These are phyloP conservation scores for Fusarium sp. DNA, from an alignment of 2,329 filamentous ascomycete genomes.

Conservation along the genomic window DNA sequence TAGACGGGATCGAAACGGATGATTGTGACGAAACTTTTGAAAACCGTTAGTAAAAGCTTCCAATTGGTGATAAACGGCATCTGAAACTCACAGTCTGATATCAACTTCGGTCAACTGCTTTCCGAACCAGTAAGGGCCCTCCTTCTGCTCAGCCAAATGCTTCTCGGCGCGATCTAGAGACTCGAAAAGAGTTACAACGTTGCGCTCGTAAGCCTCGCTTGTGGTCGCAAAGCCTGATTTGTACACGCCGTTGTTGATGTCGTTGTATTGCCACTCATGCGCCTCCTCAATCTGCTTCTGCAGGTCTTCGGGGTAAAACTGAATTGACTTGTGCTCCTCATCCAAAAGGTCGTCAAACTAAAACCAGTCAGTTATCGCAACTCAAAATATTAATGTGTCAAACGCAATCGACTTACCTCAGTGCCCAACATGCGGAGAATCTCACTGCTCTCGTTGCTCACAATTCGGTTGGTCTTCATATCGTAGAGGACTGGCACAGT, in stretches of 20 bases:
- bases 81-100: slow-evolving; percentile 69
- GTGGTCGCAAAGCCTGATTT: slow-evolving; percentile 87
- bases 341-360: slow-evolving; percentile 79
- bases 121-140: slow-evolving; percentile 80
- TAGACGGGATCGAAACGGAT: slow-evolving; percentile 82
- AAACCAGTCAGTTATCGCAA: background rate
- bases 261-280: slow-evolving; percentile 83
- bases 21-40: slow-evolving; percentile 71
- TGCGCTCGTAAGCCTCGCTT: slow-evolving; percentile 82
- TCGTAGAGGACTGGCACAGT: slow-evolving; percentile 91
- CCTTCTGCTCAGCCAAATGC: slow-evolving; percentile 64
- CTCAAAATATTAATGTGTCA: too few relatives aligned
- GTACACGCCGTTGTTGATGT: slow-evolving; percentile 78
- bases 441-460: slow-evolving; percentile 92
- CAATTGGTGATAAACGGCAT: background rate
- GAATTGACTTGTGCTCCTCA: slow-evolving; percentile 67
- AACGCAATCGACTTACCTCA: slow-evolving; percentile 62
- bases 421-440: slow-evolving; percentile 91
- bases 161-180: slow-evolving; percentile 81
- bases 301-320: slow-evolving; percentile 76
- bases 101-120: slow-evolving; percentile 82
- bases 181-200: slow-evolving; percentile 76
- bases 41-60: slow-evolving; percentile 16
- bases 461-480: slow-evolving; percentile 78
- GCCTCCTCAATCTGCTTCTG: slow-evolving; percentile 76